Evolutionary conservation across 73 alveolate genomes (phyloP).

Genomic region (Paramecium tetraurelia): DNA sequence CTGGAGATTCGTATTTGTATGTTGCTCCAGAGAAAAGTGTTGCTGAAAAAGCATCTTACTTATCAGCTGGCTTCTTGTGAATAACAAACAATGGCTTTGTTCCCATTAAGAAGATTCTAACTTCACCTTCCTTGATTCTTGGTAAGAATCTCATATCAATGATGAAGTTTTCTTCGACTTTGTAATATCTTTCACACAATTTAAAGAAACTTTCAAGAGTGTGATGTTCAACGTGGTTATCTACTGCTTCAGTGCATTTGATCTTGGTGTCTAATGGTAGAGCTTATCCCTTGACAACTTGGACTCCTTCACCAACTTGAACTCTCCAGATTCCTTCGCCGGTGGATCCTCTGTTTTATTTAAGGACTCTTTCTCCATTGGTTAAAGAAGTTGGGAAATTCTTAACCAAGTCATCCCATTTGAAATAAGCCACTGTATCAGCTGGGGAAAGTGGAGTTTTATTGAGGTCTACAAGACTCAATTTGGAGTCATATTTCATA

Average conservation of each 20-base stretch:
- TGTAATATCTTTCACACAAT: slow-evolving; percentile 18
- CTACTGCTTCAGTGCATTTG: slow-evolving; percentile 41
- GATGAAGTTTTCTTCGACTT: background rate
- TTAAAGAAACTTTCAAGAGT: slow-evolving; percentile 29
- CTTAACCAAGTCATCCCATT: background rate
- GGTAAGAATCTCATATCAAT: slow-evolving; percentile 39
- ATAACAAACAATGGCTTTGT: slow-evolving; percentile 27
- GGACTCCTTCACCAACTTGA: background rate
- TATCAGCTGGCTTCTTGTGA: slow-evolving; percentile 42
- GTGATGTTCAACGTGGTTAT: slow-evolving; percentile 35
- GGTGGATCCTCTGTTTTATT: slow-evolving; percentile 29
- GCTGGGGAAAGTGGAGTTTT: slow-evolving; percentile 48
- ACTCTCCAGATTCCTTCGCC: slow-evolving; percentile 45
- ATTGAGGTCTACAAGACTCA: slow-evolving; percentile 8
- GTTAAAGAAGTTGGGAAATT: slow-evolving; percentile 20
- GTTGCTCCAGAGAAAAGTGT: slow-evolving; percentile 27
- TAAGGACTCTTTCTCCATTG: slow-evolving; percentile 38
- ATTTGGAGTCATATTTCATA: slow-evolving; percentile 26
- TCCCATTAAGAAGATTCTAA: slow-evolving; percentile 32
- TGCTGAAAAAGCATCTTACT: slow-evolving; percentile 31
- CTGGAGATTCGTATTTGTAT: background rate
- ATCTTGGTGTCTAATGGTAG: slow-evolving; percentile 28
- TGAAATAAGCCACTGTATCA: slow-evolving; percentile 13
- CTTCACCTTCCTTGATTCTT: slow-evolving; percentile 39
- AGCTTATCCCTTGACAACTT: background rate